phyloP scores from a whole-genome alignment of 176 grass and related monocot genomes.

The Neostapfia colusana region DNA sequence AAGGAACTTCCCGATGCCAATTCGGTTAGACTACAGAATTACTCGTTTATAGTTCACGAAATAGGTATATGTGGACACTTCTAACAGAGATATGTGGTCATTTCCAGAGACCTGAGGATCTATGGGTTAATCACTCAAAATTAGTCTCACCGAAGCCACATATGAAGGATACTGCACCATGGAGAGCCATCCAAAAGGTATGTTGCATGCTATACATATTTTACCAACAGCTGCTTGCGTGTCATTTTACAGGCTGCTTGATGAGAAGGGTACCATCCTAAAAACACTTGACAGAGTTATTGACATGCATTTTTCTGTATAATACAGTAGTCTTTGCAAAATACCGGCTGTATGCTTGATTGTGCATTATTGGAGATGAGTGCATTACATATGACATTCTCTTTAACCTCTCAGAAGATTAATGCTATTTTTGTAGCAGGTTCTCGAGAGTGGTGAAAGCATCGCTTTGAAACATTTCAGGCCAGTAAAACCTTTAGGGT shows the following conservation, averaged over 20 bases:
- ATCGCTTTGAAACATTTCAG: constrained; percentile 88
- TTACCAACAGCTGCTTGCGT: constrained; percentile 12
- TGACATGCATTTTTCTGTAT: not conserved
- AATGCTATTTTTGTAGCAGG: constrained; percentile 55
- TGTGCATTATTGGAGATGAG: not conserved
- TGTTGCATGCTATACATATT: constrained; percentile 24
- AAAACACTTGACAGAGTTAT: constrained; percentile 6
- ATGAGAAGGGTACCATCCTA: constrained; percentile 11
- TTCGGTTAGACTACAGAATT: constrained; percentile 51
- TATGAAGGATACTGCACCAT: constrained; percentile 72
- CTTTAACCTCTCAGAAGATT: not conserved
- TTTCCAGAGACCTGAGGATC: constrained; percentile 74
- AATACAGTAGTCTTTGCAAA: not conserved
- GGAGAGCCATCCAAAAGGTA: constrained; percentile 89
- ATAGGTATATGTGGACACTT: constrained; percentile 18
- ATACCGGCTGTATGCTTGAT: not conserved
- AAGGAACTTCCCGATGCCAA: constrained; percentile 99
- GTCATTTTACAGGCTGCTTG: constrained; percentile 20
- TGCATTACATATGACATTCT: not conserved
- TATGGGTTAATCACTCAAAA: constrained; percentile 96
- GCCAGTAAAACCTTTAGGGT: constrained; percentile 86
- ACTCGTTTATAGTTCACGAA: constrained; percentile 12
- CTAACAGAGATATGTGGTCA: constrained; percentile 34
- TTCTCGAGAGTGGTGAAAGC: constrained; percentile 66
- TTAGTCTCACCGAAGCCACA: constrained; percentile 81